phyloP scores from a whole-genome alignment of 768 basidiomycete genomes.

The Trametes cinnabarina region DNA sequence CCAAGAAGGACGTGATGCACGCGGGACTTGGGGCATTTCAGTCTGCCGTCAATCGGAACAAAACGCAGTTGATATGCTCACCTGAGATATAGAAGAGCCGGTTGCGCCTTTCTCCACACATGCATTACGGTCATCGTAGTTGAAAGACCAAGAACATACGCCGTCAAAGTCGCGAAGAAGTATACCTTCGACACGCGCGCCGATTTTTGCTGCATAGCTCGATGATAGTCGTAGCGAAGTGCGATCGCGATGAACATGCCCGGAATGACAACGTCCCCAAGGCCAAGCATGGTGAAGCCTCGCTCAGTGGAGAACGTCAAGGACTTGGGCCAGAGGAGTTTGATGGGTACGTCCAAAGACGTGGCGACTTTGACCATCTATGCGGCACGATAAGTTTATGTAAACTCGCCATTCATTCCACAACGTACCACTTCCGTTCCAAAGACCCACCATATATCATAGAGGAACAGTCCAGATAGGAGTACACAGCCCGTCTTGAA shows the following conservation, averaged over 20 bases:
- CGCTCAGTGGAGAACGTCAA: slow-evolving; percentile 43
- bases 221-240: slow-evolving; percentile 77
- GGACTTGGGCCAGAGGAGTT: slow-evolving; percentile 84
- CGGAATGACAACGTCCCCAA: slow-evolving; percentile 80
- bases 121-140: slow-evolving; percentile 89
- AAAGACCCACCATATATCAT: slow-evolving; percentile 96
- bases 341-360: slow-evolving; percentile 88
- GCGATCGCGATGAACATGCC: slow-evolving; percentile 78
- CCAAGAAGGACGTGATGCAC: slow-evolving; percentile 68
- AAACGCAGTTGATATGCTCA: slow-evolving; percentile 34
- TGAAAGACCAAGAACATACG: slow-evolving; percentile 71
- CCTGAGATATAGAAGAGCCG: slow-evolving; percentile 91
- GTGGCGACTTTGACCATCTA: slow-evolving; percentile 96
- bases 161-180: slow-evolving; percentile 65
- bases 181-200: slow-evolving; percentile 63
- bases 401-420: too few relatives aligned
- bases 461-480: slow-evolving; percentile 81
- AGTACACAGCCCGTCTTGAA: slow-evolving; percentile 85
- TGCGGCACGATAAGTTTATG: neutral
- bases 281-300: slow-evolving; percentile 86
- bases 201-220: slow-evolving; percentile 27
- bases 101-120: slow-evolving; percentile 70
- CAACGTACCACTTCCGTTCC: slow-evolving; percentile 75
- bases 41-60: neutral
- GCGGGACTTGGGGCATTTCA: slow-evolving; percentile 51